Evolutionary conservation across 140 eudicot species (phyloP), one percentile per base, ranked within the genome.

Genomic region (Cichorium intybus): DNA sequence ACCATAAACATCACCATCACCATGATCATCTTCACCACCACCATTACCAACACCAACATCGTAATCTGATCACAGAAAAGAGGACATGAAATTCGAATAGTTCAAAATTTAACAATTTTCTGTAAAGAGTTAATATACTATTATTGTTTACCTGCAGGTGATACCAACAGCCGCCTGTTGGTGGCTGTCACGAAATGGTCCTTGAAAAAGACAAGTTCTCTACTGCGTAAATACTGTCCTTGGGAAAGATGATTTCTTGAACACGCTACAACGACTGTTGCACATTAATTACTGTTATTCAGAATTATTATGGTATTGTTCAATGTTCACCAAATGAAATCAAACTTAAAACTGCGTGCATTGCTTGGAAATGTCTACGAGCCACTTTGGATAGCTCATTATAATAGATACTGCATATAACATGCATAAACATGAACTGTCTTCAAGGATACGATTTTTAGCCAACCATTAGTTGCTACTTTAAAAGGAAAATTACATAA

Each of bases 231-330:
- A 63, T 49, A 33, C 37, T 61, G 46, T 4, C 58, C 66, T 67
- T 68, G 73, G 75, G 56, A 73, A 68, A 23, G 43, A 73, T 62
- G 10, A 31, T 6, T 53, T 67, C 64, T 72, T 78, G 72, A 61
- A 60, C 24, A 18, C 5, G 14, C 50, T 51, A 22, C 61, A 65
- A 50, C 3, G 3, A 22, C 71, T 65, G 71, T 33, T 28, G 11
- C 41, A 15, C 23, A 24, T 28, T 14, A 56, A 15, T 16, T 18
- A 4, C 3, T 48, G 12, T 5, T 48, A 18, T 49, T 6, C 20
- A 49, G 14, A 49, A 49, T 10, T 12, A 17, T n/a, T 9, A 49
- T 49, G 26, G 55, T 8, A 33, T 33, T 33, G 8, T 5, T 33
- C 8, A 49, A 49, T n/a, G 39, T 53, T 23, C 16, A 27, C 62